phyloP scores from a whole-genome alignment of 1,284 basidiomycete species.

The Athelia sp. region DNA sequence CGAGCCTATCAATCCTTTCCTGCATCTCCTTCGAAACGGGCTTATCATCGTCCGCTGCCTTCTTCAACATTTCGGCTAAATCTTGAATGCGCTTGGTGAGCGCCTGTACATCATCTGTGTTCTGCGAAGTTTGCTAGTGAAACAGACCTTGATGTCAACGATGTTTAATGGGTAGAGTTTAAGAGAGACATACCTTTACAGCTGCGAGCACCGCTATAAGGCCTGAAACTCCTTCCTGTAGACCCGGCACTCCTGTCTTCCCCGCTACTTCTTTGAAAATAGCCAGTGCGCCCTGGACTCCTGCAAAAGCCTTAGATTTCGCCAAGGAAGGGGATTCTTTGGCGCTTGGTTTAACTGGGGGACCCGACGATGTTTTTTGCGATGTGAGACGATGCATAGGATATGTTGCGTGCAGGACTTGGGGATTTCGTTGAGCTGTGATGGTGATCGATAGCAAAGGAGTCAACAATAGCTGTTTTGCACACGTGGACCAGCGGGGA shows the following conservation, averaged over 20 bases:
- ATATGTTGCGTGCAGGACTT: too few species aligned
- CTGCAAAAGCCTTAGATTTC: neutral
- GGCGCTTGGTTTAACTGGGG: too few species aligned
- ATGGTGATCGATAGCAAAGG: too few species aligned
- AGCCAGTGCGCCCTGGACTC: constrained; percentile 2
- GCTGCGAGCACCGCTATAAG: constrained; percentile 4
- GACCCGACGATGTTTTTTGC: too few species aligned
- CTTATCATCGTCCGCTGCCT: neutral
- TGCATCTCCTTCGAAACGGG: neutral
- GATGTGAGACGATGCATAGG: too few species aligned
- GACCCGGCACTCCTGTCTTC: constrained; percentile 5
- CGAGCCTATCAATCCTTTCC: neutral
- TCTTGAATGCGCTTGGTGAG: constrained; percentile 4
- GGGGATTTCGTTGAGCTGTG: too few species aligned
- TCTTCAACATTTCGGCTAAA: constrained; percentile 2
- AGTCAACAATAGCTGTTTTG: too few species aligned
- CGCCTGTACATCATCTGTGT: constrained; percentile 6
- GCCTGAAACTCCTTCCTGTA: constrained; percentile 4
- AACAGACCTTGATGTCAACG: neutral
- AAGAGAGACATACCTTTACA: neutral
- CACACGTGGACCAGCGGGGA: too few species aligned
- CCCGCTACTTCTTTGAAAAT: constrained; percentile 5
- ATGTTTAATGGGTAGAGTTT: neutral
- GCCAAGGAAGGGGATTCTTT: neutral
- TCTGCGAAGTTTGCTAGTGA: constrained; percentile 8